Evolutionary conservation across 2,329 filamentous ascomycete species (phyloP).

Genomic region (Pseudocercospora crystallina): DNA sequence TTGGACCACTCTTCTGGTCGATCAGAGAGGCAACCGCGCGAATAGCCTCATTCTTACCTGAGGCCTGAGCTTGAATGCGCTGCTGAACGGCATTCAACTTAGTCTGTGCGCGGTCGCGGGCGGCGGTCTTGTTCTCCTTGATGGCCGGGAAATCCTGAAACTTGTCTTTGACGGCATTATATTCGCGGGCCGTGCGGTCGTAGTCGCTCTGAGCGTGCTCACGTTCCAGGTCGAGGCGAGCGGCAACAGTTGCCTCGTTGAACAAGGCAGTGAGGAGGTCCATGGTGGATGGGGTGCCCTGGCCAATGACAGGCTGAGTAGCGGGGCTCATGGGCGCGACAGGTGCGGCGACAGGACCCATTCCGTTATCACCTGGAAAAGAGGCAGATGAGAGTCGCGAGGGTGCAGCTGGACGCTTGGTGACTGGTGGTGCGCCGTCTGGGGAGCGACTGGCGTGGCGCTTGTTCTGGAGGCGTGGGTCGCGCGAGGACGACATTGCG

Average conservation of each 20-base stretch:
- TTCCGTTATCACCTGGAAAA: not conserved
- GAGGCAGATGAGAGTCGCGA: not conserved
- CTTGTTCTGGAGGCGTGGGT: constrained; percentile 4
- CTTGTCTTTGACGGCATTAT: not conserved
- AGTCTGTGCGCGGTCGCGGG: not conserved
- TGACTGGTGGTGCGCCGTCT: constrained; percentile 1
- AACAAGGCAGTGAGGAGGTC: constrained; percentile 3
- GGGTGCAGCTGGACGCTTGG: constrained; percentile 2
- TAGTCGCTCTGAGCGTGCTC: not conserved
- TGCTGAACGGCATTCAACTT: constrained; percentile 1
- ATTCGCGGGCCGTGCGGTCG: constrained; percentile 1
- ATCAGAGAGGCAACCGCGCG: constrained; percentile 1
- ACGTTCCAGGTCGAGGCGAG: not conserved
- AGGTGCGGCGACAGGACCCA: not conserved
- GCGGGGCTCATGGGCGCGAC: not conserved
- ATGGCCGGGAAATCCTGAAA: constrained; percentile 12
- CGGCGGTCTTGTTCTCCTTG: constrained; percentile 11
- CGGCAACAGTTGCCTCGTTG: not conserved
- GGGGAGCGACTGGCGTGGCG: constrained; percentile 6
- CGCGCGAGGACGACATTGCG: not conserved
- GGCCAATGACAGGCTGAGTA: too few relatives aligned
- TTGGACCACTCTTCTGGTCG: not conserved
- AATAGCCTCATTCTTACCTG: not conserved
- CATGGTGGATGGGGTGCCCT: not conserved
- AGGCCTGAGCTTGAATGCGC: not conserved